Base-by-base conservation (phyloP, 2,329 filamentous ascomycete species). In the Hypoxylon sp. region DNA sequence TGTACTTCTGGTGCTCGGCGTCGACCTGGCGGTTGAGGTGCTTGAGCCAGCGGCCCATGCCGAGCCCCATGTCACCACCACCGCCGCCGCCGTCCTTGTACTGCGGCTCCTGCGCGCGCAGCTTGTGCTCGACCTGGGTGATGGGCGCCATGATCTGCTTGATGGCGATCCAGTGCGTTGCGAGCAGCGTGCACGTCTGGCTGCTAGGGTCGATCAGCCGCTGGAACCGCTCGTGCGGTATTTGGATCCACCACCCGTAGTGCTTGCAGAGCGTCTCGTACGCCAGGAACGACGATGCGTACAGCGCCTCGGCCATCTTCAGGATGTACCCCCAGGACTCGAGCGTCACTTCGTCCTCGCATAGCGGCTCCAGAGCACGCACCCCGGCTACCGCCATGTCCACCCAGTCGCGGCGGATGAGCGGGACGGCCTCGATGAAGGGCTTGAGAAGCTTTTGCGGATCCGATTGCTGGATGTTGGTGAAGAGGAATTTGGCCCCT, bases 211-310 rank as follows among this genome's bases (percentile, higher is more conserved):
- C 82, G 69, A 88, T 81, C 58, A 88, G 76, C 54, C 79, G 78
- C 69, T 84, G 82, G 75, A 88, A 88, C 52, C 82, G 78, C 37
- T 81, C 79, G 70, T 88, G 86, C 8, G 85, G 83, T 6, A 88
- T 80, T 75, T 85, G 81, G 81, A 88, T 88, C 86, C 86, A 88
- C 86, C 86, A 88, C 3, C 75, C 80, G 74, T 77, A 88, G 71
- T 87, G 85, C 59, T 80, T 77, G 46, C 80, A 80, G 58, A 87
- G 81, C n/a, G 82, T 78, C 67, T 83, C 79, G 73, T 87, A 87
- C 14, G 85, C 86, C 1, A 2, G 10, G 50, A 39, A 86, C 1
- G 87, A 86, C 58, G 84, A 85, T 24, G 82, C 82, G 44, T 84
- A 82, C 33, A 88, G 84, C 42, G 86, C 84, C 73, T 84, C 78